These are phyloP conservation scores for Chloranthus sessilifolius DNA, from an alignment of 164 flowering plant genomes.

Conservation along the genomic window DNA sequence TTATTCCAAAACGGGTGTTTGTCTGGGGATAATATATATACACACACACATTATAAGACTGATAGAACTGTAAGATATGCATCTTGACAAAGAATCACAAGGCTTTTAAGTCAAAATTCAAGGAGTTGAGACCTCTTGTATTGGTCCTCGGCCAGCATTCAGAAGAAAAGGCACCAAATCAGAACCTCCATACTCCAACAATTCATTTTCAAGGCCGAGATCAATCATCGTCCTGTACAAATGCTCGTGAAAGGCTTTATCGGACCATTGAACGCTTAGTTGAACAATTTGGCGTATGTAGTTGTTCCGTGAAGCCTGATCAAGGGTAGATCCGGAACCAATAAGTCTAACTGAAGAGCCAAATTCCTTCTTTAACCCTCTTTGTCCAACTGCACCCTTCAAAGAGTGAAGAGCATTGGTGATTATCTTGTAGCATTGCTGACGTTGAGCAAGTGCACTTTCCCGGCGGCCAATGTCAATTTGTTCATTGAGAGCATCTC, in stretches of 20 bases:
- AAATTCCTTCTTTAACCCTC: constrained; percentile 42
- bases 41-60: no score
- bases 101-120: constrained; percentile 1
- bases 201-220: constrained; percentile 82
- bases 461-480: constrained; percentile 65
- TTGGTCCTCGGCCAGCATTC: constrained; percentile 63
- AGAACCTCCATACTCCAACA: constrained; percentile 93
- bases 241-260: constrained; percentile 80
- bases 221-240: constrained; percentile 81
- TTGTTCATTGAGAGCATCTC: constrained; percentile 92
- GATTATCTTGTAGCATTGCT: constrained; percentile 84
- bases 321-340: constrained; percentile 40
- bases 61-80: not conserved
- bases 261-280: constrained; percentile 90
- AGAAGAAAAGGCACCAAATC: constrained; percentile 94
- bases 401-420: constrained; percentile 66
- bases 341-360: constrained; percentile 55
- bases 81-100: constrained; percentile 3
- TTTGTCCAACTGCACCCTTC: constrained; percentile 47
- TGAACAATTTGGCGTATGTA: constrained; percentile 87
- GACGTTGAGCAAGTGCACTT: constrained; percentile 66
- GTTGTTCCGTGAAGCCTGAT: constrained; percentile 56
- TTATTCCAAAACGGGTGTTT: no score
- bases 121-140: constrained; percentile 68
- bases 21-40: no score